phyloP scores from a whole-genome alignment of 306 rosid genomes.

The Cicer judaicum region DNA sequence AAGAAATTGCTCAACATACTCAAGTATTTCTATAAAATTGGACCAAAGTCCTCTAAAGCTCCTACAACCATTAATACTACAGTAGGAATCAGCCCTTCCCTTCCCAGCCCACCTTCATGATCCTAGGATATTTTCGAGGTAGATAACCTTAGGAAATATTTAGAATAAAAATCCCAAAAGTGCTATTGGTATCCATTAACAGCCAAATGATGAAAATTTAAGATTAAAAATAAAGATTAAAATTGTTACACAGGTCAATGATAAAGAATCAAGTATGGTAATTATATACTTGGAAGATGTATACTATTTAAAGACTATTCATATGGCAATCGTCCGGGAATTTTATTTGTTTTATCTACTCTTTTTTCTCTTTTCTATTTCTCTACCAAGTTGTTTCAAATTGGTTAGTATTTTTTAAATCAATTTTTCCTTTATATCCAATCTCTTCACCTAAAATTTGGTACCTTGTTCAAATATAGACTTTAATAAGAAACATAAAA shows the following conservation, averaged over 20 bases:
- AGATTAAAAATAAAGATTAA: neutral
- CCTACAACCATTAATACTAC: slow-evolving; percentile 6
- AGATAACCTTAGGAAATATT: slow-evolving; percentile 24
- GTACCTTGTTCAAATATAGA: no score
- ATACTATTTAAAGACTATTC: slow-evolving; percentile 18
- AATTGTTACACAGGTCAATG: neutral
- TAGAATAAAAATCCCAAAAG: neutral
- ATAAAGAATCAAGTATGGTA: neutral
- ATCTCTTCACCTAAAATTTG: no score
- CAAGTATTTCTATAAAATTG: slow-evolving; percentile 15
- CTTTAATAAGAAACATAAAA: no score
- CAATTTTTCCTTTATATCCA: no score
- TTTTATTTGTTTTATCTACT: no score
- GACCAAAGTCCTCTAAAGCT: slow-evolving; percentile 33
- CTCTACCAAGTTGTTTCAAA: no score
- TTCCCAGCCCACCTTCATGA: neutral
- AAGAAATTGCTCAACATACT: slow-evolving; percentile 24
- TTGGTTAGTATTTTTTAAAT: no score
- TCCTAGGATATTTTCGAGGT: neutral
- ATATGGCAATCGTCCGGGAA: neutral
- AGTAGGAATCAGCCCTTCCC: neutral
- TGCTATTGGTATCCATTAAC: slow-evolving; percentile 20
- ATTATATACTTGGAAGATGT: slow-evolving; percentile 4
- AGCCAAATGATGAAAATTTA: slow-evolving; percentile 1
- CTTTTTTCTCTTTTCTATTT: no score